Base-by-base conservation (phyloP, 225 moss, liverwort and hornwort genomes). In the Pseudoscleropodium purum region DNA sequence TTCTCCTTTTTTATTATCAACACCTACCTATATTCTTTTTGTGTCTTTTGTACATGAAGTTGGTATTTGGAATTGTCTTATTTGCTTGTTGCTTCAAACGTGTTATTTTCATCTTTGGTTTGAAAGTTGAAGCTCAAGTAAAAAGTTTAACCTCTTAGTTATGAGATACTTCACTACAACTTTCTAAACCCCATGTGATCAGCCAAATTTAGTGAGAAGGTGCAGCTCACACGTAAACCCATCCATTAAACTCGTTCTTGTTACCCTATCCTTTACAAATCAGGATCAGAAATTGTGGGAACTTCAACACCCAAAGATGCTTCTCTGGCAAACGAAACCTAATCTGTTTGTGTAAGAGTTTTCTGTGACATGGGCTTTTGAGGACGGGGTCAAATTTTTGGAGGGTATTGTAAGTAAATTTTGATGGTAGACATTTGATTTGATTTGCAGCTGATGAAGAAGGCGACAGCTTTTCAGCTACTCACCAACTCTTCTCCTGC, bases 401-500 rank as follows among this genome's bases (percentile, higher is more conserved):
- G 59, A 67, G 61, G 61, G 13, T 29, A 7, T n/a, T n/a, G 56
- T 47, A 54, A 45, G 26, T 60, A 68, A 78, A 20, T 39, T 72
- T 79, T 91, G 69, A 89, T 84, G 39, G 47, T 12, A 66, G n/a
- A 14, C 31, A n/a, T 79, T 64, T 17, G 31, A 34, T 87, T 51
- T 60, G 51, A 75, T 51, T 33, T 91, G 79, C 95, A 82, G 30
- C 16, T 49, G 33, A 92, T 98, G 89, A 93, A 92, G 89, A 98
- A 97, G 86, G 95, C 95, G 63, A 93, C 93, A 49, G 93, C 96
- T 61, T 95, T 91, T 23, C 95, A 96, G 79, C 87, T 97, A 26
- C 86, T 95, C 7, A 91, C 89, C 8, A 96, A 97, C 60, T 96
- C 96, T 25, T 95, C 98, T 79, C 98, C 98, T 6, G 93, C 91